Percentiles rank a stretch among this genome's conserved stretches.
Evolutionary conservation across 768 basidiomycete species (phyloP).

Genomic region (Roridomyces roridus): DNA sequence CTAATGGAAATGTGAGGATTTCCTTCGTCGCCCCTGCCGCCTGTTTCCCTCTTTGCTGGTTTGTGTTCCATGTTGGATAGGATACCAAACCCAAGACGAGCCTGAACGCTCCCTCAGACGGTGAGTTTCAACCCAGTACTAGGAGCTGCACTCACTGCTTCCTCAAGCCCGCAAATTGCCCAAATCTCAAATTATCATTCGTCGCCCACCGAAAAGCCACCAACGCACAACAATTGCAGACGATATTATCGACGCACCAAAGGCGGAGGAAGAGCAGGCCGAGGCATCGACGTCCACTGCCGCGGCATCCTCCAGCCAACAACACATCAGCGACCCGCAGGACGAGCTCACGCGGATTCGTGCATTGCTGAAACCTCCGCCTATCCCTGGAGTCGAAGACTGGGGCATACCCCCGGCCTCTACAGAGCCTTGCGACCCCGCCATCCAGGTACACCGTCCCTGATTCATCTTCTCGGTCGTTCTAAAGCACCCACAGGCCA

Average conservation of each 20-base stretch:
- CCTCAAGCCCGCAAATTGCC: slow-evolving; percentile 45
- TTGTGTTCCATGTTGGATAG: slow-evolving; percentile 66
- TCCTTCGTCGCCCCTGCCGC: slow-evolving; percentile 41
- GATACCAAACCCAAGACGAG: slow-evolving; percentile 56
- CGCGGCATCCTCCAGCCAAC: slow-evolving; percentile 27
- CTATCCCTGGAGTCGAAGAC: slow-evolving; percentile 66
- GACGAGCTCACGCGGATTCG: slow-evolving; percentile 64
- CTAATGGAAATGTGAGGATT: slow-evolving; percentile 65
- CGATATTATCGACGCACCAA: slow-evolving; percentile 38
- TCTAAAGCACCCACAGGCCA: slow-evolving; percentile 56
- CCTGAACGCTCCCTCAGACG: slow-evolving; percentile 44
- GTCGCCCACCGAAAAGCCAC: slow-evolving; percentile 57
- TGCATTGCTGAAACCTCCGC: slow-evolving; percentile 62
- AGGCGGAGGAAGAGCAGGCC: slow-evolving; percentile 1
- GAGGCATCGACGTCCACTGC: slow-evolving; percentile 23
- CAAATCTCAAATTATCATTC: slow-evolving; percentile 68
- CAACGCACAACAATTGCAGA: slow-evolving; percentile 57
- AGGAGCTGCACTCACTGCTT: neutral
- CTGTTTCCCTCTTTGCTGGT: slow-evolving; percentile 74
- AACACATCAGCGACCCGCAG: slow-evolving; percentile 25
- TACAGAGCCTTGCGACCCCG: slow-evolving; percentile 61
- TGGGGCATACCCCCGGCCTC: slow-evolving; percentile 80
- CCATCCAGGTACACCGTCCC: slow-evolving; percentile 55
- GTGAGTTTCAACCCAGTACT: slow-evolving; percentile 45
- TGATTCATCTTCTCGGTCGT: neutral